phyloP scores from a whole-genome alignment of 1,284 basidiomycete species.

The Kwoniella shivajii region DNA sequence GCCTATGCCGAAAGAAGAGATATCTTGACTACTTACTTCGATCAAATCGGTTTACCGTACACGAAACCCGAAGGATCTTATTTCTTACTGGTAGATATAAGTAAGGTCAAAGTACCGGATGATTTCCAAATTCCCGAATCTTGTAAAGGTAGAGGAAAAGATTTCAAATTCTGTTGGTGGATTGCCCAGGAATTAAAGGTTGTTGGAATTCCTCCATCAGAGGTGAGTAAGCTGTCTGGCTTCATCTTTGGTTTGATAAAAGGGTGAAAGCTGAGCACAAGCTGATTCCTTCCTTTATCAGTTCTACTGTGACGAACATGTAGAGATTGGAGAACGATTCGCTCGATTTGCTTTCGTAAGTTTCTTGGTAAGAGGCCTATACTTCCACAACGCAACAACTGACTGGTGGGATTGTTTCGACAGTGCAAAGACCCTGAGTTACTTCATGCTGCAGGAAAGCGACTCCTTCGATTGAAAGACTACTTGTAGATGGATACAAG shows the following conservation, averaged over 20 bases:
- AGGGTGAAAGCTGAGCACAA: not conserved
- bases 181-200: conserved; percentile 84
- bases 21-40: conserved; percentile 75
- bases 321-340: conserved; percentile 79
- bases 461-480: conserved; percentile 71
- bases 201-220: conserved; percentile 89
- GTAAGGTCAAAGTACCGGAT: conserved; percentile 71
- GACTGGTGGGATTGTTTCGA: not conserved
- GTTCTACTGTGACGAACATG: conserved; percentile 89
- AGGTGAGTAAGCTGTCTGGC: conserved; percentile 58
- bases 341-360: conserved; percentile 78
- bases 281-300: conserved; percentile 42
- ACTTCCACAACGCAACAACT: not conserved
- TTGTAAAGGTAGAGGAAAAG: conserved; percentile 76
- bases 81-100: conserved; percentile 86
- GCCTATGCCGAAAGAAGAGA: conserved; percentile 82
- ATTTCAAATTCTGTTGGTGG: conserved; percentile 92
- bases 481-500: conserved; percentile 53
- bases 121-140: conserved; percentile 79
- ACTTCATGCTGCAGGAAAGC: conserved; percentile 72
- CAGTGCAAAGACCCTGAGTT: conserved; percentile 84
- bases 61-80: conserved; percentile 85
- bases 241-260: too few relatives aligned
- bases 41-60: conserved; percentile 82
- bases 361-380: conserved; percentile 6